phyloP scores from a whole-genome alignment of 129 eudicot species.

The Flaveria trinervia region DNA sequence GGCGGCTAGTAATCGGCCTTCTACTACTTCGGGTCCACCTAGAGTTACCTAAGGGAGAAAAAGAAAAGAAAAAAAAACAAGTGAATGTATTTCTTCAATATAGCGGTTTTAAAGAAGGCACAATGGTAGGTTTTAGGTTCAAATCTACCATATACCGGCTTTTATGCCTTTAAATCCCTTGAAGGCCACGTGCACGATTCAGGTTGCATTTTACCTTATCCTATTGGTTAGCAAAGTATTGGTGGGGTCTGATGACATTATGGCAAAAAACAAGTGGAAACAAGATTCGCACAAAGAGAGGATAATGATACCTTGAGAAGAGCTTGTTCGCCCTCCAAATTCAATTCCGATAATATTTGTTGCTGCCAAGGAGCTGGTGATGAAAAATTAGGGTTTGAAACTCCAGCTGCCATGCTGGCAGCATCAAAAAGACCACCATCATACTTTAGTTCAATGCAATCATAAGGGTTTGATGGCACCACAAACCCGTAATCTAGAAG shows the following conservation, averaged over 20 bases:
- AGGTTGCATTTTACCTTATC: too few relatives aligned
- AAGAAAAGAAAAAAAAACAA: not conserved
- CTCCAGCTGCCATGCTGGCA: conserved; percentile 93
- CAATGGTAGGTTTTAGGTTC: too few relatives aligned
- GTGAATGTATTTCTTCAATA: not conserved
- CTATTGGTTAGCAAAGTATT: too few relatives aligned
- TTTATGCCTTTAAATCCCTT: too few relatives aligned
- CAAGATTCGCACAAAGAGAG: not conserved
- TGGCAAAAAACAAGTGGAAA: too few relatives aligned
- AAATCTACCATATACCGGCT: too few relatives aligned
- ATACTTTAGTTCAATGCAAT: conserved; percentile 80
- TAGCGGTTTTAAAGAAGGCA: too few relatives aligned
- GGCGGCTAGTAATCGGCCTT: conserved; percentile 85
- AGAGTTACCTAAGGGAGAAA: conserved; percentile 55
- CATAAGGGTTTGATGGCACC: conserved; percentile 72
- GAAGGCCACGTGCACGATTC: too few relatives aligned
- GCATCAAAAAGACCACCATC: conserved; percentile 90
- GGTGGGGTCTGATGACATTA: too few relatives aligned
- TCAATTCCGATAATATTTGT: conserved; percentile 51
- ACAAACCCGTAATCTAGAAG: conserved; percentile 97
- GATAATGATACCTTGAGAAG: conserved; percentile 63
- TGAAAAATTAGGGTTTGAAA: conserved; percentile 79
- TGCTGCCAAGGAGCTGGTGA: conserved; percentile 89
- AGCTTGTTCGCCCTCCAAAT: conserved; percentile 69
- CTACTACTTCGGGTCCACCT: conserved; percentile 84